Percentiles rank a stretch among this genome's conserved stretches.
Conservation (phyloP, 805 yeast genomes). For the Metschnikowia amazonensis region DNA sequence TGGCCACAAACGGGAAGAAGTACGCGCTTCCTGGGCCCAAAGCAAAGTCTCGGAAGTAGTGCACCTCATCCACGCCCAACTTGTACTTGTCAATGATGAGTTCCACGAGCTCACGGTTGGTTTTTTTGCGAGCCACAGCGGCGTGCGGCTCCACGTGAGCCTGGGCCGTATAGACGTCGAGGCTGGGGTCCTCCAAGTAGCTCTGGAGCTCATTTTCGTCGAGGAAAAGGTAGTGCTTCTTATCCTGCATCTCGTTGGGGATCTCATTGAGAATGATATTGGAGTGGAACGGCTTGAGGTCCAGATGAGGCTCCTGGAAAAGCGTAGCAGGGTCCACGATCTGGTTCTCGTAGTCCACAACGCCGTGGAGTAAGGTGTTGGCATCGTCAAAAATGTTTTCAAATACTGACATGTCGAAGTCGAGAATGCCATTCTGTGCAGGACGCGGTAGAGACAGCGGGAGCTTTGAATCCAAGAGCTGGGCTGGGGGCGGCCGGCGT, state of each 20-base stretch:
- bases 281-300: constrained; percentile 18
- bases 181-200: constrained; percentile 13
- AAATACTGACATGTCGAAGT: constrained; percentile 15
- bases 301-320: constrained; percentile 7
- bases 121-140: background rate
- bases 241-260: constrained; percentile 1
- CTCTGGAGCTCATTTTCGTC: constrained; percentile 16
- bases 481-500: background rate
- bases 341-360: constrained; percentile 18
- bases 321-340: constrained; percentile 5
- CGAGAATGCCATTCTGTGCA: background rate
- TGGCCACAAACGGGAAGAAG: constrained; percentile 17
- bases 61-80: constrained; percentile 13
- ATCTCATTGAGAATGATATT: constrained; percentile 17
- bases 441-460: background rate
- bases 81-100: constrained; percentile 14
- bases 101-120: constrained; percentile 13
- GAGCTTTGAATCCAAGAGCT: too few species aligned
- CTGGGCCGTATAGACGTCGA: background rate
- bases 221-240: constrained; percentile 14
- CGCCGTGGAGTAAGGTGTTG: constrained; percentile 16
- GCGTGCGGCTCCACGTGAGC: background rate
- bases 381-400: constrained; percentile 21
- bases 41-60: constrained; percentile 13
- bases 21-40: constrained; percentile 11